phyloP scores from a whole-genome alignment of 2,329 filamentous ascomycete genomes.

The Madurella fahalii region DNA sequence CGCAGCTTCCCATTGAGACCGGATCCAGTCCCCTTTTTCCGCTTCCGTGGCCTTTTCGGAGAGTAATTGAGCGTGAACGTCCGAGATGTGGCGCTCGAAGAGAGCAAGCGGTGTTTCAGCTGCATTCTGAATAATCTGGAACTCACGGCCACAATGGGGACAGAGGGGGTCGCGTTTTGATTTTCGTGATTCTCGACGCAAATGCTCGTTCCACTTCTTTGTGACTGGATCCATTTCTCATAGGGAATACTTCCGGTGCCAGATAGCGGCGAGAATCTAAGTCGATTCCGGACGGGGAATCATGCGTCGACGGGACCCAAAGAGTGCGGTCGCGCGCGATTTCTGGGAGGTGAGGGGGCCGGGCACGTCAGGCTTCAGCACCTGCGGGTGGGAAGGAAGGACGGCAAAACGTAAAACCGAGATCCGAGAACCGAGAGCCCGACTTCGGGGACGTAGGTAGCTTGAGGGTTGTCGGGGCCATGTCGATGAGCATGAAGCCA shows the following conservation, averaged over 20 bases:
- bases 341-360: neutral
- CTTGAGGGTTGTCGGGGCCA: too few species aligned
- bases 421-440: too few species aligned
- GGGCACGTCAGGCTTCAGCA: too few species aligned
- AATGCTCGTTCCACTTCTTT: constrained; percentile 13
- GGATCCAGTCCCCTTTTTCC: constrained; percentile 7
- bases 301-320: neutral
- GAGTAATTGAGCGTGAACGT: constrained; percentile 8
- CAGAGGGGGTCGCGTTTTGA: constrained; percentile 2
- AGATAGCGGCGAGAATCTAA: neutral
- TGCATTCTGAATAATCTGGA: neutral
- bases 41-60: constrained; percentile 9
- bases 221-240: constrained; percentile 9
- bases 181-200: constrained; percentile 6
- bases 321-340: neutral
- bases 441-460: too few species aligned
- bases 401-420: too few species aligned
- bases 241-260: neutral
- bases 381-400: too few species aligned
- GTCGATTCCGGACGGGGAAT: neutral
- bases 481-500: too few species aligned
- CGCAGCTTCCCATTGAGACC: constrained; percentile 12
- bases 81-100: constrained; percentile 12
- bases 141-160: constrained; percentile 9
- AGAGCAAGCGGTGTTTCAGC: neutral